phyloP scores from a whole-genome alignment of 73 alveolate species.

The Tetrahymena malaccensis region DNA sequence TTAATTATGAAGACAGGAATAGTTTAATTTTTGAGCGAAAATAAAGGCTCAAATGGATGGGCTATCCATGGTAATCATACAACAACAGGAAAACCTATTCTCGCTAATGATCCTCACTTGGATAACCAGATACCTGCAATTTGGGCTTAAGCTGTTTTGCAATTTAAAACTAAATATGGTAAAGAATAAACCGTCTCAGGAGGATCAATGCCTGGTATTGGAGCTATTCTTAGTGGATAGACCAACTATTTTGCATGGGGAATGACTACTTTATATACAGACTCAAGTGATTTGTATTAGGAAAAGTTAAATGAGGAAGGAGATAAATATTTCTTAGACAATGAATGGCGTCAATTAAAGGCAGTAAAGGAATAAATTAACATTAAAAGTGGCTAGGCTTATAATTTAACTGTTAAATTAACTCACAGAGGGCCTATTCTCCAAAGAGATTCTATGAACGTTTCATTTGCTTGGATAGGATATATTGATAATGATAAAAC shows the following conservation, averaged over 20 bases:
- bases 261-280: constrained; percentile 73
- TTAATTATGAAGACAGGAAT: neutral
- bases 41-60: constrained; percentile 70
- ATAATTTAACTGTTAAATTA: constrained; percentile 38
- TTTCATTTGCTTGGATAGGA: constrained; percentile 15
- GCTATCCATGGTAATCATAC: constrained; percentile 84
- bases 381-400: constrained; percentile 59
- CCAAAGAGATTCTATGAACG: neutral
- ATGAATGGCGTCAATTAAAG: constrained; percentile 62
- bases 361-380: constrained; percentile 50
- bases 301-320: constrained; percentile 48
- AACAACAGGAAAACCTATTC: constrained; percentile 77
- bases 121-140: constrained; percentile 71
- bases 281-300: constrained; percentile 73
- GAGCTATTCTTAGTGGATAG: constrained; percentile 67
- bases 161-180: constrained; percentile 25
- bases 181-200: constrained; percentile 47
- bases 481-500: constrained; percentile 25
- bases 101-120: constrained; percentile 92
- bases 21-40: neutral
- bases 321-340: constrained; percentile 31
- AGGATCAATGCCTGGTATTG: constrained; percentile 78
- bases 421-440: constrained; percentile 89
- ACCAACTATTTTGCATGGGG: constrained; percentile 73
- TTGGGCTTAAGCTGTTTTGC: constrained; percentile 66